Base-by-base conservation (phyloP, 345 rosid species). In the Combretum micranthum region DNA sequence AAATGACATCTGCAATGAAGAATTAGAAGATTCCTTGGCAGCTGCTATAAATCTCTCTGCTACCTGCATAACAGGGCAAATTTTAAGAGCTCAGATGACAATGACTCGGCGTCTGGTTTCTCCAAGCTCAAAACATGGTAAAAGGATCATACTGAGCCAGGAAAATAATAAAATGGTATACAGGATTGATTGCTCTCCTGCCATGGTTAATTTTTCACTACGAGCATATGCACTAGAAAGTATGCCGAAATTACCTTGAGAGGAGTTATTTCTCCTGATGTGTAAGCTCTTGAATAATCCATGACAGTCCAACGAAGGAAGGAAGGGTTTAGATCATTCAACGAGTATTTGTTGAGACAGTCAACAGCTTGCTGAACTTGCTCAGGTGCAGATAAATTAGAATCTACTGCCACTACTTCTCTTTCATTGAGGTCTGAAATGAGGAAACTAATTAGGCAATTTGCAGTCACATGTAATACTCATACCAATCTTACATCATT, bases 271-370 rank as follows among this genome's bases (percentile, higher is more conserved):
- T 63, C 65, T 63, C 83, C 71, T 0, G 79, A 77, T 23, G n/a
- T 50, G 53, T 83, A 86, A 12, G 89, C 85, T 55, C 64, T 77
- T 20, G 66, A 72, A 56, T 81, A 86, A 66, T 86, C 87, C 56
- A 65, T 47, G 42, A 83, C 60, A 3, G 82, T 79, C 81, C 81
- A 72, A 20, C 69, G 83, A 20, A 25, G 70, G 64, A 81, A 79
- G 13, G 43, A 22, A 18, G 60, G 54, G 11, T 19, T 63, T 5
- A 17, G 32, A 10, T 57, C 67, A 46, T 66, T 44, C 13, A 12
- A 16, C 44, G 46, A 15, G 42, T 47, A 52, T 39, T 55, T 15
- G 12, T 61, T 47, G 54, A 80, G 61, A 42, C 85, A 77, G 22
- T 72, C 55, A 21, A 77, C 48, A 11, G 89, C 89, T 45, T 55